Conservation (phyloP, 176 grass and related monocot species). For the Eragrostis curvula region DNA sequence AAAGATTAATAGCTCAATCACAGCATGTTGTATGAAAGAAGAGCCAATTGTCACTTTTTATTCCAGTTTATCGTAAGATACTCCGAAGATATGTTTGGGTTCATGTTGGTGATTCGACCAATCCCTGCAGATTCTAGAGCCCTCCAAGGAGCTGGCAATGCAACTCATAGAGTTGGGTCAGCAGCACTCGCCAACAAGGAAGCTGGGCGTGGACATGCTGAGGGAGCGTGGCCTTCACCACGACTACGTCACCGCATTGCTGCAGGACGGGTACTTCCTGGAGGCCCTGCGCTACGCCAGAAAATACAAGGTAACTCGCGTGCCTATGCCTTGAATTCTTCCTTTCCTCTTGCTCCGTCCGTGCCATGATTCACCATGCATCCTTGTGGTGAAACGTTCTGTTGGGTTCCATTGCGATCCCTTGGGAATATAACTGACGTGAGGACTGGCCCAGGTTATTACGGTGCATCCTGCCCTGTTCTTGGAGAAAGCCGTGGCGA, state of each 20-base stretch:
- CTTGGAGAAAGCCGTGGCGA: slow-evolving; percentile 77
- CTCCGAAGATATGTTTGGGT: background rate
- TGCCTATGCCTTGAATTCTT: background rate
- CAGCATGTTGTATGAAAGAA: background rate
- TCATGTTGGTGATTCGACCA: slow-evolving; percentile 15
- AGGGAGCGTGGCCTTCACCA: slow-evolving; percentile 80
- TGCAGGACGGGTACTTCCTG: slow-evolving; percentile 88
- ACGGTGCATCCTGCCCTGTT: slow-evolving; percentile 84
- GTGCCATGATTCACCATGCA: background rate
- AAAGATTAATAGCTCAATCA: background rate
- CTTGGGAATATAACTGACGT: slow-evolving; percentile 23
- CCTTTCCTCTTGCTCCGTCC: background rate
- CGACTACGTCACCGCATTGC: slow-evolving; percentile 69
- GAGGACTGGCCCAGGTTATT: slow-evolving; percentile 58
- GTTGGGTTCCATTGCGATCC: background rate
- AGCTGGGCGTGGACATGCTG: slow-evolving; percentile 88
- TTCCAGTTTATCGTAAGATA: background rate
- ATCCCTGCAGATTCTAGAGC: slow-evolving; percentile 81
- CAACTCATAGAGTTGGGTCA: slow-evolving; percentile 78
- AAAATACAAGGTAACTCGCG: slow-evolving; percentile 79
- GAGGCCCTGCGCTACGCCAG: slow-evolving; percentile 84
- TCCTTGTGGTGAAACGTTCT: background rate
- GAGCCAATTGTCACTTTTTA: background rate
- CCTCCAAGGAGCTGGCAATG: slow-evolving; percentile 86
- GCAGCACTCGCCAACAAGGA: slow-evolving; percentile 59